Conservation (phyloP, 2,329 filamentous ascomycete species). For the Calonectria pseudoreteaudii region DNA sequence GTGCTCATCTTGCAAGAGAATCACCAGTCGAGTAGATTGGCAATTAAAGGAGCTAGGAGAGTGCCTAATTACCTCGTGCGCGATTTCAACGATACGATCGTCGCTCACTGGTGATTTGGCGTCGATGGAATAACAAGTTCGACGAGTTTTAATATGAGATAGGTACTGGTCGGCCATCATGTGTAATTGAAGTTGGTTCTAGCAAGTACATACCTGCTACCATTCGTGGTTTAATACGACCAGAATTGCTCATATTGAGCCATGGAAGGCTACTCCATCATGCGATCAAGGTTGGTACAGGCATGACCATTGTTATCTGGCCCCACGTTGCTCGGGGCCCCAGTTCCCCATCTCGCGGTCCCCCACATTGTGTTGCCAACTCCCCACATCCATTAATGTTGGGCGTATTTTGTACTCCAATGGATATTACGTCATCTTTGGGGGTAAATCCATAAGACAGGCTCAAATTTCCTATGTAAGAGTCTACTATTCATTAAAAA, state of each 20-base stretch:
- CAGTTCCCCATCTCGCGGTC: neutral
- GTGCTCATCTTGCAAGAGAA: neutral
- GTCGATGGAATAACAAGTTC: neutral
- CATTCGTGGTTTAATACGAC: neutral
- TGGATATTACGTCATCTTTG: neutral
- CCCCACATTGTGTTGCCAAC: neutral
- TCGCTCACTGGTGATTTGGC: neutral
- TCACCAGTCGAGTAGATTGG: neutral
- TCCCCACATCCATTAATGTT: neutral
- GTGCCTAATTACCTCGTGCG: neutral
- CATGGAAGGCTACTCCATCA: neutral
- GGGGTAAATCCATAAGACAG: neutral
- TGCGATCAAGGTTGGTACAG: neutral
- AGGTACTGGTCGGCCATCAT: neutral
- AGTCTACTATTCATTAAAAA: neutral
- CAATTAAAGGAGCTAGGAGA: neutral
- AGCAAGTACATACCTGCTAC: no score
- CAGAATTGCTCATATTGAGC: neutral
- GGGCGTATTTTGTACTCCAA: neutral
- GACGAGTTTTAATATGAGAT: neutral
- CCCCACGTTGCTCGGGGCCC: neutral
- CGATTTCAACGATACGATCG: neutral
- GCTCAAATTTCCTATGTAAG: neutral
- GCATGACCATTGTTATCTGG: no score
- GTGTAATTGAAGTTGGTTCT: no score